Base-by-base conservation (phyloP, 2,329 filamentous ascomycete species). In the Neofusicoccum laricinum region DNA sequence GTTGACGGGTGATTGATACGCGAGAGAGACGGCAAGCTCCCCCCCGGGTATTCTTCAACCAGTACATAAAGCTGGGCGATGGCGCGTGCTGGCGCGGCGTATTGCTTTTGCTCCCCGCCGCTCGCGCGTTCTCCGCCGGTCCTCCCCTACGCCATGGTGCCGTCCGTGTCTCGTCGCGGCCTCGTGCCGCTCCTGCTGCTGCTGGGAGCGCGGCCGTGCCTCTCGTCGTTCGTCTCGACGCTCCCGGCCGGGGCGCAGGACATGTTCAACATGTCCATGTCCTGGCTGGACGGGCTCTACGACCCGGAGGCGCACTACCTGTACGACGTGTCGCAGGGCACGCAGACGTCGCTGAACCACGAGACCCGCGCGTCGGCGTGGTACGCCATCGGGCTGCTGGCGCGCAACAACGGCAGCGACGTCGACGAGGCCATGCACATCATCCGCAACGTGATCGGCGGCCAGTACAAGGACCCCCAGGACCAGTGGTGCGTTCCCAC, bases 311-410 rank as follows among this genome's bases (percentile, higher is more conserved):
- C 80, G 5, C 82, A 82, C 0, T 87, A 87, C 64, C 72, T 87
- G 15, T 85, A 85, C 70, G 74, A 78, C 64, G 75, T 77, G 2
- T 71, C 77, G 8, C 58, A 61, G 45, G 45, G 58, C 34, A 41
- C 46, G 4, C 58, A 61, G 36, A 61, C 58, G 43, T 82, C 84
- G 0, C 74, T 86, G 6, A 77, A 80, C 2, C 85, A 88, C 65
- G 84, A 86, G 49, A 88, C 85, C 0, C 79, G 85, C 61, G 82
- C 80, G 48, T 85, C 84, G 0, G 79, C 79, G 0, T 88, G 86
- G 85, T 88, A 88, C 71, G 84, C 84, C 0, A 77, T 84, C 4
- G 86, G 86, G 0, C 76, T 88, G 3, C 72, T 88, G 21, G 84
- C 84, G 14, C 78, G 86, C 2, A 85, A 88, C 67, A 65, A 81